Conservation (phyloP, 345 rosid species). For the Psidium guajava region DNA sequence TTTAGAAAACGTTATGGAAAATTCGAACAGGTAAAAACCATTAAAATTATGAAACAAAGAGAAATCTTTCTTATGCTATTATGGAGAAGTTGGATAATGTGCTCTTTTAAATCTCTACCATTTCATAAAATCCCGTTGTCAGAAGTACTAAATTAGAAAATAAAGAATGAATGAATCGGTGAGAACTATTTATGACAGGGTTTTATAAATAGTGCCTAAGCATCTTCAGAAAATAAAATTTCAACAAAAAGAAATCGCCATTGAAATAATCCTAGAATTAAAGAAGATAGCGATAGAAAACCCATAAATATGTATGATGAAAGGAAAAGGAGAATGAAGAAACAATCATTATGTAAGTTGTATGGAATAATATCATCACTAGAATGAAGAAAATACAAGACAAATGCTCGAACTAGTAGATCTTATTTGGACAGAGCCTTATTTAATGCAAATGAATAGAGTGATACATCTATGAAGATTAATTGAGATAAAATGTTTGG, state of each 20-base stretch:
- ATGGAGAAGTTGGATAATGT: neutral
- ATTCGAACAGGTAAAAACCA: neutral
- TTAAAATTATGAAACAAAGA: neutral
- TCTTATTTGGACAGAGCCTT: neutral
- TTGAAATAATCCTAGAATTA: neutral
- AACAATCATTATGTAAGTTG: neutral
- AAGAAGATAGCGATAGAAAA: neutral
- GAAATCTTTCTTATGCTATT: neutral
- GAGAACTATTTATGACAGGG: neutral
- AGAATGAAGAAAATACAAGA: neutral
- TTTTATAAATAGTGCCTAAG: neutral
- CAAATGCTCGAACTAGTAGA: neutral
- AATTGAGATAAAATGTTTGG: neutral
- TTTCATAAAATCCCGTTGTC: neutral
- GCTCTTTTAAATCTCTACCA: neutral
- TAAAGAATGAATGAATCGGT: neutral
- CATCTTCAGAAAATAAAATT: neutral
- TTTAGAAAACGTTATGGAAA: neutral
- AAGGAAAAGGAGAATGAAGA: neutral
- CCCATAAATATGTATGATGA: neutral
- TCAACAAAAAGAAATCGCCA: neutral
- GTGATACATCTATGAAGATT: neutral
- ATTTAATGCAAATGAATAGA: neutral
- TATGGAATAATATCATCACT: neutral
- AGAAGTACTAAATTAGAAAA: neutral